phyloP scores from a whole-genome alignment of 2,329 filamentous ascomycete genomes.

The Talaromyces sp. region DNA sequence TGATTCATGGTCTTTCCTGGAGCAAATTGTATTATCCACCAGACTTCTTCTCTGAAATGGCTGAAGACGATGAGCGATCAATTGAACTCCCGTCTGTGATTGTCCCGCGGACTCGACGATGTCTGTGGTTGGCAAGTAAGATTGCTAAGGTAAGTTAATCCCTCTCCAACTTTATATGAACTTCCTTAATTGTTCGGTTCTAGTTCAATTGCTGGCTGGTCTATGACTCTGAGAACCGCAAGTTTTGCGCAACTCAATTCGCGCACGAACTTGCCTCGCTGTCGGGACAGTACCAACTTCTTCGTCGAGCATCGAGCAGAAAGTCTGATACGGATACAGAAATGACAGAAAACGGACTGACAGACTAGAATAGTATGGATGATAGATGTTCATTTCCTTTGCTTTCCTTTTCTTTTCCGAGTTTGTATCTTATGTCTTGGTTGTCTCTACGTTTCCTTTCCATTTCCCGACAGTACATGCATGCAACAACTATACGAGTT shows the following conservation, averaged over 20 bases:
- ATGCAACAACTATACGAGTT: too few relatives aligned
- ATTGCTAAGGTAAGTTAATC: constrained; percentile 38
- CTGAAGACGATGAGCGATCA: constrained; percentile 52
- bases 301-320: not conserved
- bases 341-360: not conserved
- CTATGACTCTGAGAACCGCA: constrained; percentile 27
- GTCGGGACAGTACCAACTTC: constrained; percentile 9
- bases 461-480: too few relatives aligned
- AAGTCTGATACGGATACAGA: not conserved
- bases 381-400: too few relatives aligned
- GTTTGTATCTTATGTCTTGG: too few relatives aligned
- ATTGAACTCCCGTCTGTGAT: constrained; percentile 48
- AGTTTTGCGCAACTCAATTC: constrained; percentile 31
- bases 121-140: constrained; percentile 46
- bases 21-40: constrained; percentile 45
- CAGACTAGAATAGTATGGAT: too few relatives aligned
- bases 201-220: constrained; percentile 39
- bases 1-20: constrained; percentile 53
- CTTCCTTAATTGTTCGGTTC: not conserved
- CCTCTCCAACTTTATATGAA: not conserved
- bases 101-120: constrained; percentile 46
- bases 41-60: constrained; percentile 47
- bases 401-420: too few relatives aligned
- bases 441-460: too few relatives aligned
- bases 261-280: constrained; percentile 23